Evolutionary conservation across 108 stramenopile genomes (phyloP).

Genomic region (Nitzschia sp.): DNA sequence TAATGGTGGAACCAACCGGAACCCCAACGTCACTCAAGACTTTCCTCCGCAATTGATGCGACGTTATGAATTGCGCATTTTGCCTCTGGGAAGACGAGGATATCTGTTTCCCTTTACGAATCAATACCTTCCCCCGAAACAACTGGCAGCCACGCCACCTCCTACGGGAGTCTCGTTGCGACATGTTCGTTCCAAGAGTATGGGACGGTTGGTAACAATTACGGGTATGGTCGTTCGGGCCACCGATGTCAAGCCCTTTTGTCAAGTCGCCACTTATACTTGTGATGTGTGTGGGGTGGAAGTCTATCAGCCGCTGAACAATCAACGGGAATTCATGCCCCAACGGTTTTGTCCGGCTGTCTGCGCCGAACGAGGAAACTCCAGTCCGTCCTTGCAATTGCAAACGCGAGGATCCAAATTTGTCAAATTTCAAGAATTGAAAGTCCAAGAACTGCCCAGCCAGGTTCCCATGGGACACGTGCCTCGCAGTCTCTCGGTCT

Average conservation of each 20-base stretch:
- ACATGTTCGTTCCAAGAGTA: constrained; percentile 76
- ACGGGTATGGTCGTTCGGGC: constrained; percentile 92
- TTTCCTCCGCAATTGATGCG: constrained; percentile 81
- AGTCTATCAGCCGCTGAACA: constrained; percentile 89
- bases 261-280: constrained; percentile 95
- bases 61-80: constrained; percentile 79
- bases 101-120: constrained; percentile 59
- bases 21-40: constrained; percentile 49
- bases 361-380: background rate
- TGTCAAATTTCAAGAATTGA: constrained; percentile 95
- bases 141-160: background rate
- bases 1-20: constrained; percentile 4
- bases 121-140: constrained; percentile 33
- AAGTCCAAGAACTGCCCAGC: constrained; percentile 94
- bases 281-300: constrained; percentile 97
- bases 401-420: constrained; percentile 97
- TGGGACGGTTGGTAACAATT: constrained; percentile 92
- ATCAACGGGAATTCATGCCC: constrained; percentile 81
- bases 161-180: constrained; percentile 61
- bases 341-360: constrained; percentile 66
- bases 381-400: constrained; percentile 63
- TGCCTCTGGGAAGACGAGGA: constrained; percentile 67
- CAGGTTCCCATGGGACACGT: constrained; percentile 99
- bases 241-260: constrained; percentile 95
- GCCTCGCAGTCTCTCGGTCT: constrained; percentile 90